Evolutionary conservation across 2,329 filamentous ascomycete genomes (phyloP).

Genomic region (Plenodomus lindquistii): DNA sequence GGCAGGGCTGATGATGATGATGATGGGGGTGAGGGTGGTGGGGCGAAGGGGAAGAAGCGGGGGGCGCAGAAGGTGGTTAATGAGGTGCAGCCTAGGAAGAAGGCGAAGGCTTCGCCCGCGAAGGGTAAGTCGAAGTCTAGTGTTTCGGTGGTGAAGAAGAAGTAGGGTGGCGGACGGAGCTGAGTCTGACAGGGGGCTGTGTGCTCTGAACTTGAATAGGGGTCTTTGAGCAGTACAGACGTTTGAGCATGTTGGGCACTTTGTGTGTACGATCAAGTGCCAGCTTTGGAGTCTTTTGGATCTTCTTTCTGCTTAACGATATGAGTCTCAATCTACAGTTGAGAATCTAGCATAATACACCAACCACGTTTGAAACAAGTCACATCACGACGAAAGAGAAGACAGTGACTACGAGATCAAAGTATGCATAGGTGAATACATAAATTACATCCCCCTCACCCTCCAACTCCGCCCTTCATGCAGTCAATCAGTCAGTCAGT

Average conservation of each 20-base stretch:
- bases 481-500: neutral
- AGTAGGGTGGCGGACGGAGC: no score
- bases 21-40: conserved; percentile 1
- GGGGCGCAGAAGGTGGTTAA: conserved; percentile 8
- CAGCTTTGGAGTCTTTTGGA: no score
- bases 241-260: no score
- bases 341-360: no score
- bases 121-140: conserved; percentile 6
- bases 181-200: no score
- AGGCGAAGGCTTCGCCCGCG: conserved; percentile 14
- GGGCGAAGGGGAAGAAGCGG: conserved; percentile 2
- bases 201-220: no score
- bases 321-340: no score
- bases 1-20: conserved; percentile 1
- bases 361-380: no score
- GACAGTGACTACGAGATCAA: neutral
- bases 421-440: neutral
- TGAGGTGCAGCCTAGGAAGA: conserved; percentile 22
- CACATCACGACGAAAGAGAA: no score
- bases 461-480: neutral
- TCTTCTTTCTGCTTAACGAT: no score
- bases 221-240: no score
- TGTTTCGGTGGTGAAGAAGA: conserved; percentile 3
- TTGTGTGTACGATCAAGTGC: no score
- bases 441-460: neutral